These are phyloP conservation scores for Mucor sp. DNA, from an alignment of 371 early-diverging fungal species.

Conservation along the genomic window DNA sequence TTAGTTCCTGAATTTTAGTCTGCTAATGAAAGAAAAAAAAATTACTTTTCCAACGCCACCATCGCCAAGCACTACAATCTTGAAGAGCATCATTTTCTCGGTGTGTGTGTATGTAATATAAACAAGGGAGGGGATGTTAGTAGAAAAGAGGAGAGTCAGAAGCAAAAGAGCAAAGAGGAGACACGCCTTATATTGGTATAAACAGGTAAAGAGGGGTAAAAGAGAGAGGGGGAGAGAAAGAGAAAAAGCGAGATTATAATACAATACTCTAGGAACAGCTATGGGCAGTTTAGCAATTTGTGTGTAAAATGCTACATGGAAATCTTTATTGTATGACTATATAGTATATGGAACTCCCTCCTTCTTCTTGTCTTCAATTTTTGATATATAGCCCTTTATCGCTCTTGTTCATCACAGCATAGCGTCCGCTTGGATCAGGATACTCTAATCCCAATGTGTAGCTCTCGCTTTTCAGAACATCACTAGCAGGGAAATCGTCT, in stretches of 20 bases:
- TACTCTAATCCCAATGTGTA: conserved; percentile 9
- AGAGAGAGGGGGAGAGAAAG: not conserved
- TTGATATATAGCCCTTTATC: conserved; percentile 14
- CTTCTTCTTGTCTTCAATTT: conserved; percentile 5
- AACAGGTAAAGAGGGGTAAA: not conserved
- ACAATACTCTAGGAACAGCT: not conserved
- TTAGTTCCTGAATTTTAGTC: not conserved
- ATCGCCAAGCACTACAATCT: conserved; percentile 27
- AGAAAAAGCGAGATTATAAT: not conserved
- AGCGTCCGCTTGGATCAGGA: not conserved
- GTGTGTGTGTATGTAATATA: not conserved
- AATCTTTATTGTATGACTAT: not conserved
- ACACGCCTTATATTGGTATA: not conserved
- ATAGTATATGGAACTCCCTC: not conserved
- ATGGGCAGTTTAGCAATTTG: conserved; percentile 11
- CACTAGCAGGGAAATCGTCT: conserved; percentile 24
- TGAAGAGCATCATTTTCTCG: conserved; percentile 19
- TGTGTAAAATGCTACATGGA: not conserved
- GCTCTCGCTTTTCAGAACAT: conserved; percentile 3
- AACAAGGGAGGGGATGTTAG: too few relatives aligned
- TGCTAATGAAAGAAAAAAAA: not conserved
- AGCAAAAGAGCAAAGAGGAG: not conserved
- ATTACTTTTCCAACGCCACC: conserved; percentile 29
- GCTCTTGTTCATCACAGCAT: not conserved
- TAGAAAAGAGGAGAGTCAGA: too few relatives aligned